phyloP scores from a whole-genome alignment of 805 yeast species.

The Candida sphagnicola region DNA sequence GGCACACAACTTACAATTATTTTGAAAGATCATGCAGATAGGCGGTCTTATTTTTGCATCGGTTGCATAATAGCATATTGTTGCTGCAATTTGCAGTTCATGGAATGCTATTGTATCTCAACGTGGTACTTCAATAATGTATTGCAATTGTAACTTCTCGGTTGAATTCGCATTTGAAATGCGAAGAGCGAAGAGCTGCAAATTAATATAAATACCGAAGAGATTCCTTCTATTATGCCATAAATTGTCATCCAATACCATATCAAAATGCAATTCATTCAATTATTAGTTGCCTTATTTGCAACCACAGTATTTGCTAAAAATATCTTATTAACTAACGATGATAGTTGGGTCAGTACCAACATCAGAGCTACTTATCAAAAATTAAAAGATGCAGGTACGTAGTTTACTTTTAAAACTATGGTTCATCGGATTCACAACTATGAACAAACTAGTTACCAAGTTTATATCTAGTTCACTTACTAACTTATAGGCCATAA shows the following conservation, averaged over 20 bases:
- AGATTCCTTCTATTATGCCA: background rate
- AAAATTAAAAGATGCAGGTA: constrained; percentile 42
- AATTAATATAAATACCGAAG: background rate
- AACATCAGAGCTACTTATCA: constrained; percentile 54
- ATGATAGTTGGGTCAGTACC: constrained; percentile 55
- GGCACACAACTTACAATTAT: no score
- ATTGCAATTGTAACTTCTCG: no score
- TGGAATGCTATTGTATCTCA: background rate
- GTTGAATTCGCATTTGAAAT: no score
- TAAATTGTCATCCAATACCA: background rate
- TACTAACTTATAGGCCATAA: constrained; percentile 20
- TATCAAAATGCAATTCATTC: constrained; percentile 46
- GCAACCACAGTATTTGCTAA: constrained; percentile 15
- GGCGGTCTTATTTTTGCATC: no score
- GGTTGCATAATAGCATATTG: background rate
- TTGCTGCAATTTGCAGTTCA: background rate
- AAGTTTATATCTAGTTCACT: no score
- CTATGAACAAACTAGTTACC: no score
- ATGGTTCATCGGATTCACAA: no score
- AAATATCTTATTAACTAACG: constrained; percentile 39
- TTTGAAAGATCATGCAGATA: no score
- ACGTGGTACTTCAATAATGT: background rate
- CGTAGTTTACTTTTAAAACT: background rate
- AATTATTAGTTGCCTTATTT: constrained; percentile 49
- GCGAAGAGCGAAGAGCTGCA: no score